Evolutionary conservation across 2,329 filamentous ascomycete species (phyloP), one percentile per base, ranked within the genome.

Genomic region (Ophiostoma sp.): DNA sequence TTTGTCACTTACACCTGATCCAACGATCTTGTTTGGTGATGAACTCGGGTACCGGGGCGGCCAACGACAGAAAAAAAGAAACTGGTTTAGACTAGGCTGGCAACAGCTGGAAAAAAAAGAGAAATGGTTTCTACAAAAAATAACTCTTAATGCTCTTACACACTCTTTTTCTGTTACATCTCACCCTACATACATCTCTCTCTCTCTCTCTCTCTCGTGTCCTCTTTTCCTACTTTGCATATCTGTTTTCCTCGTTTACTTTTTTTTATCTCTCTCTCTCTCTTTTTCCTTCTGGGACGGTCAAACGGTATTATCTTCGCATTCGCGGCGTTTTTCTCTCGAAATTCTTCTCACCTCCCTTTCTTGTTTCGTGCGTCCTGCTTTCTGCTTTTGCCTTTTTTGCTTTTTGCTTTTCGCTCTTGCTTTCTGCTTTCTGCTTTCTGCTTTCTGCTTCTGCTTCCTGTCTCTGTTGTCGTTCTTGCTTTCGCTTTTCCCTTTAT

Each of bases 11-110:
- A 27, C 27, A 27, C 27, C 27, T 27, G 27, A 27, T 27, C 27
- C 27, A 27, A 27, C 27, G 27, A 27, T 27, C 27, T 27, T 27
- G 27, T 27, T 27, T 27, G 27, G 27, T 27, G 27, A 27, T 27
- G 27, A 27, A 27, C 27, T 38, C 27, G 55, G 8, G 11, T 14
- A 38, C 27, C 27, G 18, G 14, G 55, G 55, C 38, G 55, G 27
- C 55, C 55, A 60, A 12, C 6, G 55, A 60, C 55, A 36, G 49
- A 52, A 60, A 60, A 60, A 60, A 9, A 38, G 55, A 71, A 71
- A 74, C 78, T 70, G 75, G 74, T 76, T 63, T 69, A 72, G 72
- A 73, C 71, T 72, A 70, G 58, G 73, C 73, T 72, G 73, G 73
- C 73, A 75, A 75, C 73, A 72, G 75, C 73, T 75, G 76, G 78